Percentiles rank a stretch among this genome's conserved stretches.
phyloP scores from a whole-genome alignment of 2,329 filamentous ascomycete species.

The Epicoccum nigrum region DNA sequence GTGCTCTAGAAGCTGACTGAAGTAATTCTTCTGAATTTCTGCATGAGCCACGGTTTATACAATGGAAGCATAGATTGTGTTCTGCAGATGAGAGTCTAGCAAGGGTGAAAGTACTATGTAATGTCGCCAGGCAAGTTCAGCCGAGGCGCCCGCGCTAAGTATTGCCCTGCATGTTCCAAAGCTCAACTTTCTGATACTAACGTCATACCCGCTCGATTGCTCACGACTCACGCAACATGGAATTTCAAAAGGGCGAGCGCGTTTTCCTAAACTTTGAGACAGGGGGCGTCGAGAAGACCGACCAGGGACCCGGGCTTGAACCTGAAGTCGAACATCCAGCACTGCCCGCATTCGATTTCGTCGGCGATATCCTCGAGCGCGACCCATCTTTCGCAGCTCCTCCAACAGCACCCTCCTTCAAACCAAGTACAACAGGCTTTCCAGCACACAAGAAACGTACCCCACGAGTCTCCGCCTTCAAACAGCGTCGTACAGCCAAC shows the following conservation, averaged over 20 bases:
- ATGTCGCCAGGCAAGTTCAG: constrained; percentile 1
- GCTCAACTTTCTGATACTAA: constrained; percentile 2
- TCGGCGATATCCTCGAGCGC: constrained; percentile 83
- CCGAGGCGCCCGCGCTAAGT: constrained; percentile 13
- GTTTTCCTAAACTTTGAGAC: constrained; percentile 67
- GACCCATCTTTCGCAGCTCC: constrained; percentile 65
- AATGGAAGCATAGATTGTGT: too few species aligned
- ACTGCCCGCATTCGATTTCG: constrained; percentile 56
- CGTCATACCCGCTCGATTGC: not conserved
- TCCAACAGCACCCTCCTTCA: constrained; percentile 66
- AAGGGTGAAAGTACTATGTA: too few species aligned
- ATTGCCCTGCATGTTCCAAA: constrained; percentile 11
- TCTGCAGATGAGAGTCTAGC: too few species aligned
- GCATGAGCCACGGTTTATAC: too few species aligned
- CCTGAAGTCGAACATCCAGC: constrained; percentile 20
- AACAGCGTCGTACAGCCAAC: constrained; percentile 63
- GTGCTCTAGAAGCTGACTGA: too few species aligned
- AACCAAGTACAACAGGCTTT: constrained; percentile 70
- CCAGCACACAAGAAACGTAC: constrained; percentile 84
- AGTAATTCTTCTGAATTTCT: too few species aligned
- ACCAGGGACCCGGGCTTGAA: constrained; percentile 25
- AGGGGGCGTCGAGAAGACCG: constrained; percentile 53
- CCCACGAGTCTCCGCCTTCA: constrained; percentile 74
- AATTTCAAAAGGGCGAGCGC: constrained; percentile 63
- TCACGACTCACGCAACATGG: constrained; percentile 30